Percentiles rank a stretch among this genome's conserved stretches.
Evolutionary conservation across 2,329 filamentous ascomycete species (phyloP).

Genomic region (Lojkania enalia): DNA sequence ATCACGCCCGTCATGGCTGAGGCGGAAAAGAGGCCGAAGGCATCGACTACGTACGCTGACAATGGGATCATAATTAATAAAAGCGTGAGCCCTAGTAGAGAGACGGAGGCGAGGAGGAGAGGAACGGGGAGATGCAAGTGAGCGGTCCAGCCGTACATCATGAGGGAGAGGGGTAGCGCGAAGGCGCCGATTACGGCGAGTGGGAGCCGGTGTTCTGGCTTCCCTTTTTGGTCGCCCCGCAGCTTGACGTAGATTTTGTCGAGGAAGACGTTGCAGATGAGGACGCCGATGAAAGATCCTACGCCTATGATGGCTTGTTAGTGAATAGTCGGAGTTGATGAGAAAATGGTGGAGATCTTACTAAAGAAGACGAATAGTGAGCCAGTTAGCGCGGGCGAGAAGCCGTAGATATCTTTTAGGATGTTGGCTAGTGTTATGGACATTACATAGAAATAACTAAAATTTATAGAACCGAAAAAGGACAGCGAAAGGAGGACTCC

Average conservation of each 20-base stretch:
- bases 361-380: conserved; percentile 60
- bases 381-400: conserved; percentile 57
- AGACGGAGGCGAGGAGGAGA: conserved; percentile 50
- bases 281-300: conserved; percentile 54
- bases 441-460: conserved; percentile 53
- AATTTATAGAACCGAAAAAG: conserved; percentile 48
- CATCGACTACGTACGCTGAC: conserved; percentile 61
- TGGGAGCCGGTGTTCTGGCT: conserved; percentile 60
- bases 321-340: background rate
- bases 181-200: conserved; percentile 54
- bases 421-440: conserved; percentile 52
- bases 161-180: conserved; percentile 51
- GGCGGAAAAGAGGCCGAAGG: conserved; percentile 59
- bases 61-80: conserved; percentile 56
- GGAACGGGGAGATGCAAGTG: conserved; percentile 49
- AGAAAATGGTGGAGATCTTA: conserved; percentile 22
- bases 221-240: conserved; percentile 48
- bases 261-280: conserved; percentile 55
- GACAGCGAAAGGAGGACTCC: conserved; percentile 59
- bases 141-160: conserved; percentile 57
- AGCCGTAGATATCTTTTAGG: conserved; percentile 45
- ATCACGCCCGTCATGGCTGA: conserved; percentile 62
- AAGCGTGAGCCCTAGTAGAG: conserved; percentile 52
- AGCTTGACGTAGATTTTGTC: conserved; percentile 59
- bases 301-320: conserved; percentile 39